Evolutionary conservation across 768 basidiomycete species (phyloP).

Genomic region (Nidularia pulvinata): DNA sequence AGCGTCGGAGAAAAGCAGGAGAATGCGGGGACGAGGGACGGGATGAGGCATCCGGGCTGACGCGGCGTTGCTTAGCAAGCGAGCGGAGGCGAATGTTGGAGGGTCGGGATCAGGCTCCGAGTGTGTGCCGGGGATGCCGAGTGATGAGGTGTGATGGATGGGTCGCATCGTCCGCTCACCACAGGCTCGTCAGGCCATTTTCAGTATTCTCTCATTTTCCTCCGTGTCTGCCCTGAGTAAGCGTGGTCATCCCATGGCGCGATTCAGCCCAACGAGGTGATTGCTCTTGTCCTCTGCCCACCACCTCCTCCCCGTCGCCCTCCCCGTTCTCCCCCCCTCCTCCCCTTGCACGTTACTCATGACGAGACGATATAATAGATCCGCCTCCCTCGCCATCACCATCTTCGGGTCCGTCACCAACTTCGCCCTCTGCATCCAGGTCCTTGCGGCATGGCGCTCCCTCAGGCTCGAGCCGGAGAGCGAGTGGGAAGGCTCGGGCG

Average conservation of each 20-base stretch:
- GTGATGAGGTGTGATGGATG: too few relatives aligned
- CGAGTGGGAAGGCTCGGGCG: constrained; percentile 41
- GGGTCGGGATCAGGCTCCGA: too few relatives aligned
- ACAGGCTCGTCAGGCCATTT: background rate
- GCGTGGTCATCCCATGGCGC: too few relatives aligned
- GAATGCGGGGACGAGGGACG: too few relatives aligned
- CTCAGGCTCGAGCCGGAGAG: constrained; percentile 44
- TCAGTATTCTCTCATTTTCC: background rate
- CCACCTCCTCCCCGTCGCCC: constrained; percentile 1
- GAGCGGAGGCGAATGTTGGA: too few relatives aligned
- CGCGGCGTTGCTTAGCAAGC: too few relatives aligned
- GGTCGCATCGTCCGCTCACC: too few relatives aligned
- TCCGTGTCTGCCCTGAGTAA: too few relatives aligned
- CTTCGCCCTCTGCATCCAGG: constrained; percentile 29
- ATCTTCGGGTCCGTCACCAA: constrained; percentile 31
- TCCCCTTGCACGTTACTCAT: constrained; percentile 6
- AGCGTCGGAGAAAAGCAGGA: too few relatives aligned
- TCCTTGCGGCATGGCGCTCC: constrained; percentile 30
- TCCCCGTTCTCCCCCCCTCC: constrained; percentile 6
- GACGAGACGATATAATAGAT: constrained; percentile 18
- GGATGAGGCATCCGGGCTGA: too few relatives aligned
- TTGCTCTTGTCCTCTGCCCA: constrained; percentile 1
- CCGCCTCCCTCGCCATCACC: constrained; percentile 35
- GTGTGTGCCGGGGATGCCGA: too few relatives aligned
- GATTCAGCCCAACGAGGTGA: background rate